Conservation (phyloP, 257 asterid genomes). For the Fraxinus pennsylvanica region DNA sequence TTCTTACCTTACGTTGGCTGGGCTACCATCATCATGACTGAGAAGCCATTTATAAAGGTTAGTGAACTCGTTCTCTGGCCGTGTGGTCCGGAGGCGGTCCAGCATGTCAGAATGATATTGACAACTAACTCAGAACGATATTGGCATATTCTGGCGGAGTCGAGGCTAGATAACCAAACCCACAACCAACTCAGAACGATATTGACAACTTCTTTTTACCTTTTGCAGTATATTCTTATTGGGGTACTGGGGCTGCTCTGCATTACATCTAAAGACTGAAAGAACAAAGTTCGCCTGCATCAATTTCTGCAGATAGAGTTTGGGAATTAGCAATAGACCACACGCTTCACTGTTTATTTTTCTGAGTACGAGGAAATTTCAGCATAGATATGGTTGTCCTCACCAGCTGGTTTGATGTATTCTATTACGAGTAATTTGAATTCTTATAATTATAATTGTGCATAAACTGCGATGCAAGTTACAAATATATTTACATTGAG, state of each 20-base stretch:
- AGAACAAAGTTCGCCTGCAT: not conserved
- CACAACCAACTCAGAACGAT: not conserved
- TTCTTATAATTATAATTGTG: not conserved
- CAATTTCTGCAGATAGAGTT: not conserved
- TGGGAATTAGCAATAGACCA: not conserved
- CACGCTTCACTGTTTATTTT: not conserved
- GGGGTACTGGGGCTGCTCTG: constrained; percentile 55
- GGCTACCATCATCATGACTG: constrained; percentile 73
- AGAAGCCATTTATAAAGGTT: constrained; percentile 68
- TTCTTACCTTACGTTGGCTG: constrained; percentile 72
- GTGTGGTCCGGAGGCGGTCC: not conserved
- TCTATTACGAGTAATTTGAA: not conserved
- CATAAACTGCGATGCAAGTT: not conserved
- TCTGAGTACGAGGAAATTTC: not conserved
- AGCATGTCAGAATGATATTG: not conserved
- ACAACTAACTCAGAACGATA: constrained; percentile 1
- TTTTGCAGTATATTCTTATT: constrained; percentile 57
- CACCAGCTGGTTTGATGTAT: not conserved
- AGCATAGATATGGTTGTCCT: not conserved
- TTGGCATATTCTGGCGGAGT: not conserved
- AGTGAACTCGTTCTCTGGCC: not conserved
- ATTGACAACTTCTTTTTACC: not conserved
- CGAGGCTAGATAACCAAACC: too few species aligned
- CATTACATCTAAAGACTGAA: constrained; percentile 54
- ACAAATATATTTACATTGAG: too few species aligned